A percentile compares a stretch with the other conserved stretches of the same genome.
phyloP scores from a whole-genome alignment of 2,329 filamentous ascomycete species.

The Sporothrix pseudoabietina region DNA sequence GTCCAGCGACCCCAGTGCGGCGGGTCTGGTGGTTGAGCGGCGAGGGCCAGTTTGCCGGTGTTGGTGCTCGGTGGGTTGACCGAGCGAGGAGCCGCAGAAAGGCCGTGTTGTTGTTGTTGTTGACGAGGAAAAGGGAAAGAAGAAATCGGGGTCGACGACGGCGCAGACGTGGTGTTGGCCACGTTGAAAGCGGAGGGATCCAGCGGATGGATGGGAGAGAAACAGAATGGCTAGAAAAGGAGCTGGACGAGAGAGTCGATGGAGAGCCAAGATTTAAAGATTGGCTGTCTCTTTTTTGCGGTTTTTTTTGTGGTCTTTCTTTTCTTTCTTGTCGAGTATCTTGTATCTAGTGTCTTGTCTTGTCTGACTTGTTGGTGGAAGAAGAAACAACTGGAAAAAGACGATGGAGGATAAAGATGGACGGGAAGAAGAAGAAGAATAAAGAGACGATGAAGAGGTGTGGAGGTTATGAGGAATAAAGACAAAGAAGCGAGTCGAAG shows the following conservation, averaged over 20 bases:
- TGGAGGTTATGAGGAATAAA: background rate
- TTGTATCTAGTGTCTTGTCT: background rate
- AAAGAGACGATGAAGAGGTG: background rate
- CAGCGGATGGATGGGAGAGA: conserved; percentile 10
- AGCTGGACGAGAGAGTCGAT: background rate
- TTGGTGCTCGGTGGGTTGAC: conserved; percentile 29
- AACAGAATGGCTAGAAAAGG: background rate
- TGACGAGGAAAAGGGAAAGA: background rate
- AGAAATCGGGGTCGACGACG: background rate
- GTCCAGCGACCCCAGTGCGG: conserved; percentile 60
- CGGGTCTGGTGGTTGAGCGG: conserved; percentile 49
- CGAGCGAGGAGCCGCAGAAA: background rate
- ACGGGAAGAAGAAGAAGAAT: background rate
- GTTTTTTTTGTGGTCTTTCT: background rate
- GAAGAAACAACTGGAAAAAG: background rate
- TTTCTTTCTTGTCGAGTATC: background rate
- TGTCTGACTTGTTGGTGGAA: conserved; percentile 4
- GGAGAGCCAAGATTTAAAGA: background rate
- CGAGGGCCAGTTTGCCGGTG: conserved; percentile 51
- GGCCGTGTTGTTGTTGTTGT: background rate
- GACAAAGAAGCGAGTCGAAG: background rate
- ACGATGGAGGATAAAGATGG: background rate
- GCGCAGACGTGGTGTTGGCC: background rate
- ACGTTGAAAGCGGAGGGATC: conserved; percentile 6
- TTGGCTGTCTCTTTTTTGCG: background rate